These are phyloP conservation scores for Sugiyamaella neomexicana DNA, from an alignment of 1,139 yeast species.

Conservation along the genomic window DNA sequence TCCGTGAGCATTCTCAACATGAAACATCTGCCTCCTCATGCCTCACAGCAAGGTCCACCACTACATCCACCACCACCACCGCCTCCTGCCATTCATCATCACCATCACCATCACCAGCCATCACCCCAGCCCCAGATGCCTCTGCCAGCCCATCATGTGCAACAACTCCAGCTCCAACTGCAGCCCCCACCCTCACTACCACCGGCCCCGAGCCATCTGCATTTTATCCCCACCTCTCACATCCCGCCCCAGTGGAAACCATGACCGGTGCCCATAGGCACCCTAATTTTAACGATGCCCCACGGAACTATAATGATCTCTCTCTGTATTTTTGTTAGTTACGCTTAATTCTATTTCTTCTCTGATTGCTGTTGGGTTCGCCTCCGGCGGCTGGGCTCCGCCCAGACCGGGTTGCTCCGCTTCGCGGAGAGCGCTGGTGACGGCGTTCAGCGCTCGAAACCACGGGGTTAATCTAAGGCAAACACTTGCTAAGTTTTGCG, in stretches of 20 bases:
- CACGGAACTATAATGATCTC: too few relatives aligned
- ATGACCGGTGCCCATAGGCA: not conserved
- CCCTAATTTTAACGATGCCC: not conserved
- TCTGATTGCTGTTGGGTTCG: too few relatives aligned
- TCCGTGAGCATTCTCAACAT: constrained; percentile 3
- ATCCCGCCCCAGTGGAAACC: constrained; percentile 15
- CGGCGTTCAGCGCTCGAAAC: too few relatives aligned
- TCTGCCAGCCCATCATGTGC: too few relatives aligned
- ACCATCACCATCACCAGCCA: not conserved
- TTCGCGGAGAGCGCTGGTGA: too few relatives aligned
- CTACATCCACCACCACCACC: not conserved
- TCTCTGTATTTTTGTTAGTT: too few relatives aligned
- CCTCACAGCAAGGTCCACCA: not conserved
- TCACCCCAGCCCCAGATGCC: too few relatives aligned
- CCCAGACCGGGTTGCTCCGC: too few relatives aligned
- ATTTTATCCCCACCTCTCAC: not conserved
- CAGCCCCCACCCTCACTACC: not conserved
- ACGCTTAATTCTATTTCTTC: too few relatives aligned
- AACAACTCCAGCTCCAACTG: not conserved
- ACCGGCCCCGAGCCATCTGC: not conserved
- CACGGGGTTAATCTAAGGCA: too few relatives aligned
- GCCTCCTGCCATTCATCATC: not conserved
- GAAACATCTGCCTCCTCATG: constrained; percentile 2
- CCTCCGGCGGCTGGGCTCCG: too few relatives aligned
- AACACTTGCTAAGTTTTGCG: too few relatives aligned